Percentiles rank a stretch among this genome's conserved stretches.
Conservation (phyloP, 2,329 filamentous ascomycete genomes). For the Hypoxylon sp. region DNA sequence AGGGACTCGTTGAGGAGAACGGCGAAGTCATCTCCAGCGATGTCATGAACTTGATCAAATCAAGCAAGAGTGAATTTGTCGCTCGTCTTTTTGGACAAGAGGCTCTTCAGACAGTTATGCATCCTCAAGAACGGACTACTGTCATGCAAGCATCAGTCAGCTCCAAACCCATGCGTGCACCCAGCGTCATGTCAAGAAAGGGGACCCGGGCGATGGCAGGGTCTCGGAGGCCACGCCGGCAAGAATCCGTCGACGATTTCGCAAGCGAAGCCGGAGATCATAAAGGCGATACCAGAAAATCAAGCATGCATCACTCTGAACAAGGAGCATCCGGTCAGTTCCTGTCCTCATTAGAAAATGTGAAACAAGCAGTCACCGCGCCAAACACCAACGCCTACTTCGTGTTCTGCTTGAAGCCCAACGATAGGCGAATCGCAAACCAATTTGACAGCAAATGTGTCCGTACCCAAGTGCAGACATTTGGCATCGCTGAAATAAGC, state of each 20-base stretch:
- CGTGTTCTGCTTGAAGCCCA: constrained; percentile 96
- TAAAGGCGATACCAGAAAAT: constrained; percentile 55
- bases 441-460: constrained; percentile 99
- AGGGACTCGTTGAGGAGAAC: constrained; percentile 92
- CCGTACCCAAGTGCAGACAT: constrained; percentile 91
- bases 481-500: constrained; percentile 97
- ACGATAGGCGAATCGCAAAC: constrained; percentile 96
- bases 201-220: constrained; percentile 61
- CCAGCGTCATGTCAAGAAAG: constrained; percentile 91
- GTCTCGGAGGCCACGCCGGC: constrained; percentile 57
- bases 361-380: constrained; percentile 87
- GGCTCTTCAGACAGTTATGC: constrained; percentile 90
- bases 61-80: constrained; percentile 90
- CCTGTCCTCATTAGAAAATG: constrained; percentile 87
- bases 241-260: constrained; percentile 63
- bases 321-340: constrained; percentile 96
- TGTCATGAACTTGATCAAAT: constrained; percentile 92
- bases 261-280: constrained; percentile 66
- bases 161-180: constrained; percentile 92
- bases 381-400: constrained; percentile 94
- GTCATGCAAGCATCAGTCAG: constrained; percentile 97
- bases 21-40: constrained; percentile 96
- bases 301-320: constrained; percentile 67
- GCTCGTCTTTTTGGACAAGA: constrained; percentile 95
- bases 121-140: constrained; percentile 89